phyloP scores from a whole-genome alignment of 2,329 filamentous ascomycete genomes.

The Penicillium sp. region DNA sequence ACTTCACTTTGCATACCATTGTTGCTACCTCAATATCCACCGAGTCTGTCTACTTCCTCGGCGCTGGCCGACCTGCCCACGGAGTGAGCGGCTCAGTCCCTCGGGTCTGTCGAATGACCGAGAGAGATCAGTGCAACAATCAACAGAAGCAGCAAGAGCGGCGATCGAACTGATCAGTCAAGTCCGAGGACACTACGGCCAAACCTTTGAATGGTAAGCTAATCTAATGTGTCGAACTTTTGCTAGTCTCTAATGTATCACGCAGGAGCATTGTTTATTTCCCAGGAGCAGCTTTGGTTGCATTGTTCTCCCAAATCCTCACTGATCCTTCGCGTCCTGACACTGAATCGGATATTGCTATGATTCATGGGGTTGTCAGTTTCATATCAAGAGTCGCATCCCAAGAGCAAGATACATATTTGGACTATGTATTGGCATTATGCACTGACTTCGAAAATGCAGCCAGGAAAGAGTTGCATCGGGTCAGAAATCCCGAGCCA shows the following conservation, averaged over 20 bases:
- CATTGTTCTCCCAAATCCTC: slow-evolving; percentile 1
- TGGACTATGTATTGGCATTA: slow-evolving; percentile 3
- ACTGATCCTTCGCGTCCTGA: neutral
- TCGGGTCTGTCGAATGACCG: neutral
- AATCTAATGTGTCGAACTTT: neutral
- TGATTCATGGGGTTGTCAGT: neutral
- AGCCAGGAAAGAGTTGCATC: neutral
- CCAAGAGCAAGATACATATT: slow-evolving; percentile 7
- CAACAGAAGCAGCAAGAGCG: slow-evolving; percentile 1
- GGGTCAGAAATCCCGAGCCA: neutral
- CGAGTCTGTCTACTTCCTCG: slow-evolving; percentile 12
- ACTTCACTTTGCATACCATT: slow-evolving; percentile 19
- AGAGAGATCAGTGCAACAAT: neutral
- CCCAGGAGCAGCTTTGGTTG: neutral
- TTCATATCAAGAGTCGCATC: slow-evolving; percentile 5
- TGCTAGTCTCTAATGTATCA: neutral
- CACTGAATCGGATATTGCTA: neutral
- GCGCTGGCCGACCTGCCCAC: neutral
- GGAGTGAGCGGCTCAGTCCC: neutral
- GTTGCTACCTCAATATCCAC: slow-evolving; percentile 19
- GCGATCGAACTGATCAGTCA: slow-evolving; percentile 4
- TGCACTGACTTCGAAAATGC: neutral
- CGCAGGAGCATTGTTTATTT: slow-evolving; percentile 5
- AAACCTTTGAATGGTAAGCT: slow-evolving; percentile 4
- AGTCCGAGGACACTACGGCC: neutral